phyloP scores from a whole-genome alignment of 345 rosid genomes.

The Eucalyptus marginata region DNA sequence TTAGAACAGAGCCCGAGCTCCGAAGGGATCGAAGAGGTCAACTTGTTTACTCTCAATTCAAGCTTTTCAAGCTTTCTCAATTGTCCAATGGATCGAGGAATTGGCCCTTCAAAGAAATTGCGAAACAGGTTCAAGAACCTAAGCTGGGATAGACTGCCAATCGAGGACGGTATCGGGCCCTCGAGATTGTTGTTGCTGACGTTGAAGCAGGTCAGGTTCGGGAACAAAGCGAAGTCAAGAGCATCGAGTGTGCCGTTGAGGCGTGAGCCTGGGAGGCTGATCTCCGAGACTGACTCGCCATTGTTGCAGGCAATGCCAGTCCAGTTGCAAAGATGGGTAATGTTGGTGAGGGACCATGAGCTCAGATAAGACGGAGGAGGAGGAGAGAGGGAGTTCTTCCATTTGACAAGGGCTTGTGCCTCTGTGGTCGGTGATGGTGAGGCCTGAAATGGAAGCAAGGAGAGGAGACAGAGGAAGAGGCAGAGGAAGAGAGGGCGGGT shows the following conservation, averaged over 20 bases:
- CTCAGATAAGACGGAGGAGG: conserved; percentile 8
- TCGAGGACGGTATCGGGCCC: background rate
- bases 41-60: conserved; percentile 23
- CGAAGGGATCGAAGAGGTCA: conserved; percentile 43
- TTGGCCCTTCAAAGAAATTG: background rate
- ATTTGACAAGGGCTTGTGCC: conserved; percentile 47
- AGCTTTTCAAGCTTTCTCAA: conserved; percentile 20
- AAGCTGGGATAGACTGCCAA: background rate
- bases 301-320: conserved; percentile 25
- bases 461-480: background rate
- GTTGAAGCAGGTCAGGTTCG: conserved; percentile 31
- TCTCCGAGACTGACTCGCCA: conserved; percentile 5
- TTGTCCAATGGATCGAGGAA: conserved; percentile 44
- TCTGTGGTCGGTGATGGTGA: conserved; percentile 26
- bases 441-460: conserved; percentile 2
- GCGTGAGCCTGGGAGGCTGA: conserved; percentile 17
- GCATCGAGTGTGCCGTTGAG: conserved; percentile 18
- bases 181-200: conserved; percentile 35
- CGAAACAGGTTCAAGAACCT: background rate
- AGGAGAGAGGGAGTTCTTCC: conserved; percentile 16
- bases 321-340: conserved; percentile 56
- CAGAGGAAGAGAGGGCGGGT: background rate
- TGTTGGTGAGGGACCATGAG: conserved; percentile 45
- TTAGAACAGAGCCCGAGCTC: conserved; percentile 43
- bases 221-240: conserved; percentile 32